These are phyloP conservation scores for Citrus inodora DNA, from an alignment of 345 rosid species.

Conservation along the genomic window DNA sequence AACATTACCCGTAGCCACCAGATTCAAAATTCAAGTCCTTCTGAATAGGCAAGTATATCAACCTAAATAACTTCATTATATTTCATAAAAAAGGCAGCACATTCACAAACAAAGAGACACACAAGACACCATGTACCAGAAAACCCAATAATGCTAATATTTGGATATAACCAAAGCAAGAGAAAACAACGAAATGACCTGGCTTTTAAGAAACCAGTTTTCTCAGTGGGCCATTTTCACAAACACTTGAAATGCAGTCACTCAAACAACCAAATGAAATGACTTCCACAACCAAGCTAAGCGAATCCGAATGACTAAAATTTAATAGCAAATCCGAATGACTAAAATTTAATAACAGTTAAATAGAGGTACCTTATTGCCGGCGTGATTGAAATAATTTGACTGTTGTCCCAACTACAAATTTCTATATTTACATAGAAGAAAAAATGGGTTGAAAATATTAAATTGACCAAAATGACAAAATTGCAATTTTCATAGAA, in stretches of 20 bases:
- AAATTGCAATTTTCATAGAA: too few relatives aligned
- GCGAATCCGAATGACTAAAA: too few relatives aligned
- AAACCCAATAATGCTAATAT: not conserved
- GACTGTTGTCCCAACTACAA: too few relatives aligned
- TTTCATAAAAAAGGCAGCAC: not conserved
- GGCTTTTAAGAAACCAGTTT: not conserved
- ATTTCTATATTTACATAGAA: too few relatives aligned
- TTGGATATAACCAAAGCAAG: not conserved
- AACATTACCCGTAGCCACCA: not conserved
- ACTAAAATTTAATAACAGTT: too few relatives aligned
- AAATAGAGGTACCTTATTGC: too few relatives aligned
- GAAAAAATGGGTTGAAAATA: too few relatives aligned
- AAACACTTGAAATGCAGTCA: conserved; percentile 10
- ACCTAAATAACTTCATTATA: not conserved
- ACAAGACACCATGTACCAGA: not conserved
- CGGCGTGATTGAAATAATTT: too few relatives aligned
- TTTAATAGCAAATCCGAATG: too few relatives aligned
- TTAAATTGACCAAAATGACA: too few relatives aligned
- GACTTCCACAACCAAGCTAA: too few relatives aligned
- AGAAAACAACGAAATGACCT: not conserved
- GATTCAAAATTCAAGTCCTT: not conserved
- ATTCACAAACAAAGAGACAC: not conserved
- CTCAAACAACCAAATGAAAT: too few relatives aligned
- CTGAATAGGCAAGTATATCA: not conserved
- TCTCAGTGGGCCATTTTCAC: conserved; percentile 24